Conservation (phyloP, 306 rosid species). For the Purshia tridentata region DNA sequence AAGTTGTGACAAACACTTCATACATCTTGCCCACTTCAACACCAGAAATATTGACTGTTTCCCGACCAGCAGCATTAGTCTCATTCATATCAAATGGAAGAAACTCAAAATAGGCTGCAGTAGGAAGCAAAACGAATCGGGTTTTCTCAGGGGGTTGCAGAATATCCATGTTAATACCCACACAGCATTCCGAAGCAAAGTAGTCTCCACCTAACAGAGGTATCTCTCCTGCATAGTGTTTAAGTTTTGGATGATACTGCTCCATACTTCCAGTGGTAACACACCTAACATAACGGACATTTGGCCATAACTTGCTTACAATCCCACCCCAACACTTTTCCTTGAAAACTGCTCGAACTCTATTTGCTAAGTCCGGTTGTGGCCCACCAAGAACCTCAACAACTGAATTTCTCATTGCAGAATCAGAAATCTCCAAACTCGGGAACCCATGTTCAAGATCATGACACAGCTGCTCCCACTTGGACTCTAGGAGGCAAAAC, state of each 20-base stretch:
- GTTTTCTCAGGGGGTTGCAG: slow-evolving; percentile 54
- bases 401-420: slow-evolving; percentile 45
- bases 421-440: slow-evolving; percentile 43
- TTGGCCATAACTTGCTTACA: slow-evolving; percentile 54
- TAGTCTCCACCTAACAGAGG: slow-evolving; percentile 62
- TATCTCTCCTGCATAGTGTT: slow-evolving; percentile 52
- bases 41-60: slow-evolving; percentile 46
- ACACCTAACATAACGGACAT: slow-evolving; percentile 47
- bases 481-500: slow-evolving; percentile 42
- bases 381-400: slow-evolving; percentile 50
- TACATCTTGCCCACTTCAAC: slow-evolving; percentile 70
- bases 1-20: slow-evolving; percentile 63
- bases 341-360: slow-evolving; percentile 41
- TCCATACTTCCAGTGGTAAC: slow-evolving; percentile 67
- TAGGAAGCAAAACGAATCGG: slow-evolving; percentile 51
- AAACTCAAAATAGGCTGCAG: slow-evolving; percentile 72
- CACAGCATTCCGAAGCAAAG: slow-evolving; percentile 60
- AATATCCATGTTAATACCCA: slow-evolving; percentile 59
- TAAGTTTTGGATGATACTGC: slow-evolving; percentile 53
- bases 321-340: slow-evolving; percentile 50
- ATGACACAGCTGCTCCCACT: slow-evolving; percentile 57
- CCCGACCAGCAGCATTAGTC: slow-evolving; percentile 21
- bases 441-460: slow-evolving; percentile 55
- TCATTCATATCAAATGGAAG: slow-evolving; percentile 55
- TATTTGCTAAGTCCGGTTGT: slow-evolving; percentile 47